Evolutionary conservation across 306 rosid species (phyloP), one percentile per base, ranked within the genome.

Genomic region (Begonia fuchsioides): DNA sequence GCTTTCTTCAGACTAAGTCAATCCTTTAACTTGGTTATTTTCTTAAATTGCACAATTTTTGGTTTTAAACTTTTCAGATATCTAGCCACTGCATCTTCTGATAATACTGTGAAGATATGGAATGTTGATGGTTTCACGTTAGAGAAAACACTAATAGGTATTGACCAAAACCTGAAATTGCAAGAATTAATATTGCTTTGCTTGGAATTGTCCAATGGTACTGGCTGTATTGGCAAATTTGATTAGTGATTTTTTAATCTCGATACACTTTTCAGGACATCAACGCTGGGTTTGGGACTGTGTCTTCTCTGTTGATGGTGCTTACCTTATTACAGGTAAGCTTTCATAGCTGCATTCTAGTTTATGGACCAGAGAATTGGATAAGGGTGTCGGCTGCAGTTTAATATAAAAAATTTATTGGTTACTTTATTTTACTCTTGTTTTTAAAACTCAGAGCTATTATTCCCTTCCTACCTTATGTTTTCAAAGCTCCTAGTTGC

Each of bases 211-310:
- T n/a, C n/a, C n/a, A n/a, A n/a, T n/a, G n/a, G n/a, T n/a, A n/a
- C n/a, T 26, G 35, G 8, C 35, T 26, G 35, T 26, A 57, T 59
- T 43, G 12, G 62, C 51, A 51, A 52, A 54, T 8, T 50, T 32
- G 53, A 41, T 14, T 47, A 15, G 55, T 69, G 56, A 32, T 40
- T 71, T 56, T 50, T 13, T 49, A 43, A 16, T 61, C 63, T 62
- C 46, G 12, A 13, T 52, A 39, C 63, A 55, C 71, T 38, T 71
- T 40, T 58, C 69, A 92, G 98, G 98, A 57, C 96, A 92, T 66
- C 72, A 63, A 50, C 87, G 94, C 51, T 92, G 98, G 98, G 98
- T 92, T 19, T 85, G 98, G 98, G 98, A 92, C 60, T 92, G 98
- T 69, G 98, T 92, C 50, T 92, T 92, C 82, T 92, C 98, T 4